Base-by-base conservation (phyloP, 352 stramenopile species). In the Pythium volutum region DNA sequence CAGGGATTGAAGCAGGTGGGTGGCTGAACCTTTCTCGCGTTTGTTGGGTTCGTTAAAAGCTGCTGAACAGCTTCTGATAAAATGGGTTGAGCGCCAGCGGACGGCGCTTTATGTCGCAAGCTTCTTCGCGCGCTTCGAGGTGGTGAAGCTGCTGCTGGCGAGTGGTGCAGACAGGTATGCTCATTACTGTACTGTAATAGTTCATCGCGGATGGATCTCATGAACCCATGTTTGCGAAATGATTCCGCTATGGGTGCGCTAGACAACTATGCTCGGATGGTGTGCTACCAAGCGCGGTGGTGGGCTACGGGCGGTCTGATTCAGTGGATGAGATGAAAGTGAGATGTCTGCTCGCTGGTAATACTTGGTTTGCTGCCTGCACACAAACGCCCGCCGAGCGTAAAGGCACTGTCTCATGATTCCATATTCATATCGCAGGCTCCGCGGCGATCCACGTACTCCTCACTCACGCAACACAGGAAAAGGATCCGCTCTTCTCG, bases 311-410 rank as follows among this genome's bases (percentile, higher is more conserved):
- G 0, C 73, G 66, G 9, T 18, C 42, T 14, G 64, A 87, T 60
- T 27, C 64, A 15, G 67, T 88, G 27, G 76, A 81, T 49, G 64
- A 71, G 55, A 92, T 90, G 82, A 90, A 90, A 64, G 75, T 87
- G 36, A 71, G 67, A 39, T 72, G 75, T 46, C 64, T 87, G 18
- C 71, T 92, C 18, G 57, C 69, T 74, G 79, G 82, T 92, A 48
- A n/a, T n/a, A n/a, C n/a, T n/a, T n/a, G n/a, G n/a, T n/a, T n/a
- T 22, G 66, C 59, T 3, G 23, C 12, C 27, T 12, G 25, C 20
- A 6, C 15, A 20, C 23, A 16, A 20, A 12, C 10, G 18, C 8
- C 46, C 22, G 36, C 4, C 9, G 3, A 18, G n/a, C 46, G 22
- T 53, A 9, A 10, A 43, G 36, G 36, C 14, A 20, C 36, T 43